phyloP scores from a whole-genome alignment of 2,329 filamentous ascomycete genomes.

The Trichoderma afroharzianum region DNA sequence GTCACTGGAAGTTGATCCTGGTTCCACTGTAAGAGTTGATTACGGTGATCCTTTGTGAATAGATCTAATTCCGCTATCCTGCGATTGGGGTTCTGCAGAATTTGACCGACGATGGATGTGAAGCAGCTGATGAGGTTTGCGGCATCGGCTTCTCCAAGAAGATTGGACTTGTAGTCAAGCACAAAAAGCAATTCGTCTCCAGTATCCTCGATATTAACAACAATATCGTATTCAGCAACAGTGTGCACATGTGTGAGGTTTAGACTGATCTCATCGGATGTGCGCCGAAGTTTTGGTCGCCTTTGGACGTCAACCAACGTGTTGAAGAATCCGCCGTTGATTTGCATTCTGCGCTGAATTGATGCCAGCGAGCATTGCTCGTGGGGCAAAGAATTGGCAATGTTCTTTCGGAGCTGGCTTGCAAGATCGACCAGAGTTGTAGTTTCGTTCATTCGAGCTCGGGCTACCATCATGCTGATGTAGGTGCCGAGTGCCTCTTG shows the following conservation, averaged over 20 bases:
- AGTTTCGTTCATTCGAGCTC: background rate
- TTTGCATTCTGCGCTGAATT: background rate
- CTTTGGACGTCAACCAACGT: background rate
- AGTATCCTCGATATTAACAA: background rate
- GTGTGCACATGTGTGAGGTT: background rate
- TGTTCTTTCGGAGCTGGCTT: background rate
- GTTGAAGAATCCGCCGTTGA: background rate
- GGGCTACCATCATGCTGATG: background rate
- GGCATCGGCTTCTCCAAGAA: background rate
- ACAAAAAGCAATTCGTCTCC: background rate
- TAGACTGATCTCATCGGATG: background rate
- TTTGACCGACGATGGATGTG: background rate
- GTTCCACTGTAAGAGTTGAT: background rate
- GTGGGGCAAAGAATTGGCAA: background rate
- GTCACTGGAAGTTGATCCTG: background rate
- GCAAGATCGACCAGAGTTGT: background rate
- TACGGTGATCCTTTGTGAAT: background rate
- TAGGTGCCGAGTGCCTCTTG: background rate
- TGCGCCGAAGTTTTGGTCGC: background rate
- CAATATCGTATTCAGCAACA: background rate
- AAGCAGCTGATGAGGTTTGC: background rate
- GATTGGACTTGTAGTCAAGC: background rate
- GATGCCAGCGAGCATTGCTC: background rate
- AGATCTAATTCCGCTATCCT: background rate
- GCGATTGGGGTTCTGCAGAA: background rate